Percentiles rank a stretch among this genome's conserved stretches.
Conservation (phyloP, 257 asterid genomes). For the Nicotiana otophora region DNA sequence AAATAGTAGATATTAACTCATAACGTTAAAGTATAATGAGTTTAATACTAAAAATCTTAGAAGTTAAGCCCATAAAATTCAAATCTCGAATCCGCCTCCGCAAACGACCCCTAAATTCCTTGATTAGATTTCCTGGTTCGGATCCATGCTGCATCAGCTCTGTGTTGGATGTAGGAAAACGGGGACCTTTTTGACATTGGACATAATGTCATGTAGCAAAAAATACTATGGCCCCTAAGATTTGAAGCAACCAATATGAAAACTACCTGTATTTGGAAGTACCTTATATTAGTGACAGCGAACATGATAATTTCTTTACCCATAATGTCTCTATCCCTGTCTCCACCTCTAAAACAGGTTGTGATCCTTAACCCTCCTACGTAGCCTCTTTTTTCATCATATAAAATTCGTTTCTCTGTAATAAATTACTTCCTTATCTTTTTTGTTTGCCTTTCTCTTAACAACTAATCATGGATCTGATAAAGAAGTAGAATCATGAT, state of each 20-base stretch:
- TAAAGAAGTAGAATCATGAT: too few relatives aligned
- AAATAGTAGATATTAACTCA: too few relatives aligned
- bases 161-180: neutral
- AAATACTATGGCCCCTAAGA: constrained; percentile 38
- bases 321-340: constrained; percentile 32
- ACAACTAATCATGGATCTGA: neutral
- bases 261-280: constrained; percentile 52
- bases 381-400: constrained; percentile 42
- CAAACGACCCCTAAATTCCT: neutral
- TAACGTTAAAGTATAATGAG: too few relatives aligned
- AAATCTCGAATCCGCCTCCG: fast-evolving
- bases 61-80: too few relatives aligned
- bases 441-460: neutral
- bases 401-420: neutral
- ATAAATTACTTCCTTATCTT: neutral
- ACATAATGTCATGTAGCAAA: constrained; percentile 7
- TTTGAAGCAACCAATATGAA: constrained; percentile 41
- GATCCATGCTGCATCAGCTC: neutral
- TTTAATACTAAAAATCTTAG: too few relatives aligned
- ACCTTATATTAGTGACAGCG: constrained; percentile 33
- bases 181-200: constrained; percentile 3
- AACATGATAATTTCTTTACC: constrained; percentile 37
- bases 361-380: constrained; percentile 30
- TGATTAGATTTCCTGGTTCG: neutral
- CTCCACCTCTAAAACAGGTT: constrained; percentile 24